Percentiles rank a stretch among this genome's conserved stretches.
phyloP scores from a whole-genome alignment of 1,139 yeast species.

The Scheffersomyces segobiensis region DNA sequence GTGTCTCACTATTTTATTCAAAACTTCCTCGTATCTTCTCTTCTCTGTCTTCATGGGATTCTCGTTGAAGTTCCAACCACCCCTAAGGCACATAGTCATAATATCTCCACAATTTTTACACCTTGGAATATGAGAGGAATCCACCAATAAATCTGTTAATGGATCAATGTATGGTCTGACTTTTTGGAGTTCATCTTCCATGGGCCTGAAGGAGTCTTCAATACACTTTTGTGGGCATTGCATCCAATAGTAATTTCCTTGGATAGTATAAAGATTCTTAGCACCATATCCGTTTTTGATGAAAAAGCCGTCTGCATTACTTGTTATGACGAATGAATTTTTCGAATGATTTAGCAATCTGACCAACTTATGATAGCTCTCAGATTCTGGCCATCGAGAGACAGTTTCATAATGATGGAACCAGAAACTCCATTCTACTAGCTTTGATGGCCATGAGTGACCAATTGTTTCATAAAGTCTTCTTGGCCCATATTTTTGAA shows the following conservation, averaged over 20 bases:
- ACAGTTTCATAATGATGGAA: constrained; percentile 8
- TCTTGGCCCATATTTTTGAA: not conserved
- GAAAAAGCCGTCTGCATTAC: constrained; percentile 11
- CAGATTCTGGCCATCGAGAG: constrained; percentile 5
- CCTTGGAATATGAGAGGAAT: not conserved
- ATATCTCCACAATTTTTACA: not conserved
- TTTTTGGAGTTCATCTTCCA: not conserved
- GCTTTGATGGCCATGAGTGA: constrained; percentile 5
- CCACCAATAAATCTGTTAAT: not conserved
- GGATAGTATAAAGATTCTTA: constrained; percentile 6
- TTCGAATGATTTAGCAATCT: not conserved
- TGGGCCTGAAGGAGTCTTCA: not conserved
- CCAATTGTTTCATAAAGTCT: not conserved
- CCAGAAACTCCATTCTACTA: constrained; percentile 11
- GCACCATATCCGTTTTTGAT: constrained; percentile 8
- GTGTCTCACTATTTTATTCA: not conserved
- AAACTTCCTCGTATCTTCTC: not conserved
- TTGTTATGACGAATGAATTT: constrained; percentile 9
- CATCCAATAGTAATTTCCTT: constrained; percentile 4
- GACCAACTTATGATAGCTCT: constrained; percentile 5
- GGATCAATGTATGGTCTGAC: not conserved
- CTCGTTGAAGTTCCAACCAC: not conserved
- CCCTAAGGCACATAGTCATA: not conserved
- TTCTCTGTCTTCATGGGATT: not conserved
- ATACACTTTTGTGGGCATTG: not conserved